Evolutionary conservation across 805 yeast genomes (phyloP).

Genomic region (Cyberlindnera galapagoensis): DNA sequence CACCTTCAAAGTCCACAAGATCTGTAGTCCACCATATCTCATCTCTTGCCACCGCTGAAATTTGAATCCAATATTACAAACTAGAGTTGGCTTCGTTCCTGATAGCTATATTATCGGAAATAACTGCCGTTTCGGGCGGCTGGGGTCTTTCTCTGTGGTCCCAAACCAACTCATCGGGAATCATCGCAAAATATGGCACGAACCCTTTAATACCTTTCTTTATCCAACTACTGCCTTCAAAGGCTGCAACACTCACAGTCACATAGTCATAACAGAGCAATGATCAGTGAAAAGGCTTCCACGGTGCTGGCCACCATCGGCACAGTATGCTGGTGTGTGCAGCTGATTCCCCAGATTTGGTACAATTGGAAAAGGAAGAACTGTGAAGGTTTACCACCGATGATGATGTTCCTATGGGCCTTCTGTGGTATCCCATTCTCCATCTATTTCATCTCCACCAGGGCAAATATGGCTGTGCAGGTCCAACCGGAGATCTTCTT

Average conservation of each 20-base stretch:
- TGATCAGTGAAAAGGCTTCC: constrained; percentile 39
- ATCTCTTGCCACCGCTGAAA: too few species aligned
- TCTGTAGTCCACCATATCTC: too few species aligned
- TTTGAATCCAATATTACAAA: too few species aligned
- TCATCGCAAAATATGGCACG: too few species aligned
- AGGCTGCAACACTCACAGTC: neutral
- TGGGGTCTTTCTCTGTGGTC: too few species aligned
- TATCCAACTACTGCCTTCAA: neutral
- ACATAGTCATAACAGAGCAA: constrained; percentile 2
- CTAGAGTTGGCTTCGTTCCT: too few species aligned
- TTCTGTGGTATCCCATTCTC: constrained; percentile 75
- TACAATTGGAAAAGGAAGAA: constrained; percentile 69
- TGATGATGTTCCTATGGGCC: constrained; percentile 85
- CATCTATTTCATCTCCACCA: constrained; percentile 68
- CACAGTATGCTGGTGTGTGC: constrained; percentile 90
- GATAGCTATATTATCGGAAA: too few species aligned
- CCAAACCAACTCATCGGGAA: too few species aligned
- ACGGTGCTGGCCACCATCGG: constrained; percentile 83
- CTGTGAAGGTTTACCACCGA: constrained; percentile 83
- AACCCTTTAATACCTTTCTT: too few species aligned
- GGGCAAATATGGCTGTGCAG: constrained; percentile 72
- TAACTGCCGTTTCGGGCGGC: too few species aligned
- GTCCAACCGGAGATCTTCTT: constrained; percentile 88
- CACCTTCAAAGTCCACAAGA: too few species aligned
- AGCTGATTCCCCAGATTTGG: constrained; percentile 78